Evolutionary conservation across 2,329 filamentous ascomycete genomes (phyloP).

Genomic region (Fusarium foetens): DNA sequence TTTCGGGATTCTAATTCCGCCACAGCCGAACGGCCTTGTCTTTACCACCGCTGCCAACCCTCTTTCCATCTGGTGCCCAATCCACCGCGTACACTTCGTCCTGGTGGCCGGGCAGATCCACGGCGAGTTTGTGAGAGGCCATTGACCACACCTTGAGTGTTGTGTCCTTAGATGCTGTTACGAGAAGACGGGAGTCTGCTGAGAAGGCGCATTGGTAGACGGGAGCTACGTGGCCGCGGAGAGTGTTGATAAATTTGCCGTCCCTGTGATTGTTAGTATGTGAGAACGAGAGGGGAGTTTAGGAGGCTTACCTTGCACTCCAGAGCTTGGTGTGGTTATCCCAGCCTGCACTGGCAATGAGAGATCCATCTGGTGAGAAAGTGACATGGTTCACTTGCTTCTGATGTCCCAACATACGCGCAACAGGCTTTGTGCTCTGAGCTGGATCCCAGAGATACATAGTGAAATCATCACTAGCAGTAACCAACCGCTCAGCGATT

Average conservation of each 20-base stretch:
- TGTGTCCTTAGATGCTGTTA: slow-evolving; percentile 89
- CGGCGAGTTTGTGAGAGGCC: slow-evolving; percentile 79
- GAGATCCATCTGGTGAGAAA: slow-evolving; percentile 88
- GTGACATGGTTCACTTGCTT: slow-evolving; percentile 97
- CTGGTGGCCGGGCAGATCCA: slow-evolving; percentile 87
- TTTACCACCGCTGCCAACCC: slow-evolving; percentile 90
- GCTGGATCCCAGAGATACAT: slow-evolving; percentile 95
- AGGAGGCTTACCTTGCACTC: slow-evolving; percentile 71
- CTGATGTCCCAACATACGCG: slow-evolving; percentile 91
- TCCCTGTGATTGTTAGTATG: slow-evolving; percentile 55
- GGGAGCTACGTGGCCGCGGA: slow-evolving; percentile 87
- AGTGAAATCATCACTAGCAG: slow-evolving; percentile 93
- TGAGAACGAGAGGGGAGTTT: background rate
- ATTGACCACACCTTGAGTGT: slow-evolving; percentile 97
- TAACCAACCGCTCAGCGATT: slow-evolving; percentile 85
- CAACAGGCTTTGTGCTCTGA: slow-evolving; percentile 81
- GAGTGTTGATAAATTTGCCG: slow-evolving; percentile 83
- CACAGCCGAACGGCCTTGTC: slow-evolving; percentile 82
- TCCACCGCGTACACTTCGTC: slow-evolving; percentile 96
- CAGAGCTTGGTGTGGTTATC: slow-evolving; percentile 97
- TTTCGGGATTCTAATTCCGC: slow-evolving; percentile 61
- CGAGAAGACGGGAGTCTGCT: slow-evolving; percentile 87
- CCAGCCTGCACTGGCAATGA: slow-evolving; percentile 89
- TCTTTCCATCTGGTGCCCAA: slow-evolving; percentile 91
- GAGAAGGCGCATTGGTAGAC: slow-evolving; percentile 95